These are phyloP conservation scores for Ophiostoma populinum DNA, from an alignment of 2,329 filamentous ascomycete genomes.

Conservation along the genomic window DNA sequence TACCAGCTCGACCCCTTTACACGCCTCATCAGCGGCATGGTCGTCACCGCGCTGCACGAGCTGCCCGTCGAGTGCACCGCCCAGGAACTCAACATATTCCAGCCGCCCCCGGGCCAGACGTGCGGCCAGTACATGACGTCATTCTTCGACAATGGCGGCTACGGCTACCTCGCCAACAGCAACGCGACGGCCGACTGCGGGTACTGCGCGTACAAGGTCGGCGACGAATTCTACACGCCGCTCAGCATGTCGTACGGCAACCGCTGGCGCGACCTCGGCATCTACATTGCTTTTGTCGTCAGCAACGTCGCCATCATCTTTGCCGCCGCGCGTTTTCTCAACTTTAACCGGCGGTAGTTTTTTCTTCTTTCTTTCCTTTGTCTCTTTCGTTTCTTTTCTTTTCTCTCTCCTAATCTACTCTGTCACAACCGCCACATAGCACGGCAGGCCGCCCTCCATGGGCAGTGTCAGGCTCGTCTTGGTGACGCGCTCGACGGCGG, in stretches of 20 bases:
- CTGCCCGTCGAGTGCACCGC: conserved; percentile 42
- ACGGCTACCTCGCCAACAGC: conserved; percentile 51
- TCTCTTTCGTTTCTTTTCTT: conserved; percentile 11
- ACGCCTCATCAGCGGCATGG: conserved; percentile 62
- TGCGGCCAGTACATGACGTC: conserved; percentile 60
- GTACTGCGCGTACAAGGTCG: conserved; percentile 68
- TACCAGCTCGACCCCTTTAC: conserved; percentile 76
- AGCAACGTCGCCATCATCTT: conserved; percentile 54
- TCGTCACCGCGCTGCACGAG: conserved; percentile 58
- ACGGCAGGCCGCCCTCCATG: conserved; percentile 43
- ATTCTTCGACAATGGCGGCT: conserved; percentile 51
- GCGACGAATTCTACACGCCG: conserved; percentile 61
- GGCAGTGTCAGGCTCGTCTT: conserved; percentile 45
- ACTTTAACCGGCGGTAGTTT: conserved; percentile 29
- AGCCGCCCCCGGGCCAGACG: conserved; percentile 43
- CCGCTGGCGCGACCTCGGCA: conserved; percentile 71
- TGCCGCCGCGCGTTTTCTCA: conserved; percentile 32
- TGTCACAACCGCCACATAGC: too few relatives aligned
- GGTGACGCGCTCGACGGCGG: conserved; percentile 28
- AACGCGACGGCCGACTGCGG: conserved; percentile 50
- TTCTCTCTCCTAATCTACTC: not conserved
- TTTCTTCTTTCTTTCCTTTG: not conserved
- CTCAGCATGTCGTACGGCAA: conserved; percentile 48
- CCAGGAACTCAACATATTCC: conserved; percentile 50
- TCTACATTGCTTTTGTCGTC: conserved; percentile 56